Evolutionary conservation across 179 eudicot species (phyloP).

Genomic region (Gypsophila paniculata): DNA sequence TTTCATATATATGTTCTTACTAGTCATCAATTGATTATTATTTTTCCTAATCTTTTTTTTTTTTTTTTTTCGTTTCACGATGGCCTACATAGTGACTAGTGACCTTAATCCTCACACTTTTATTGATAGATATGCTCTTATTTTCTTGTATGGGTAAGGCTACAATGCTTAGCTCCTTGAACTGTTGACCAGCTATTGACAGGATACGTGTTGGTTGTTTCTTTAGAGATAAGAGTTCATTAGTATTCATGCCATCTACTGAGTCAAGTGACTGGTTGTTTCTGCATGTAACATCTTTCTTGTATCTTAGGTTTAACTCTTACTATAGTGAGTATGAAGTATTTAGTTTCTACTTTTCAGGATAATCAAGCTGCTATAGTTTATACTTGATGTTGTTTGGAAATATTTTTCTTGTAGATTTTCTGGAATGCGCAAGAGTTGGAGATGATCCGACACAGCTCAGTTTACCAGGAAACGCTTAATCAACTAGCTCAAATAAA

Average conservation of each 20-base stretch:
- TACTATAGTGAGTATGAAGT: background rate
- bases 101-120: no score
- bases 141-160: background rate
- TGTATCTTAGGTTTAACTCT: background rate
- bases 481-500: slow-evolving; percentile 41
- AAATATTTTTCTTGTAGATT: slow-evolving; percentile 34
- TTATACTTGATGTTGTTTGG: no score
- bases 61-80: no score
- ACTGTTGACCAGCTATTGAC: no score
- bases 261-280: background rate
- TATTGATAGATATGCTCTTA: background rate
- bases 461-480: slow-evolving; percentile 48
- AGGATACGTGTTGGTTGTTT: background rate
- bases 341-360: background rate
- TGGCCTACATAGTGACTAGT: no score
- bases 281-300: background rate
- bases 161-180: background rate
- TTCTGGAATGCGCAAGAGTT: slow-evolving; percentile 67
- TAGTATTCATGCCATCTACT: background rate
- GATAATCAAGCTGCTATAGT: no score
- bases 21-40: no score
- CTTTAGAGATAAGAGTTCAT: background rate
- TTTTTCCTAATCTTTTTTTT: no score
- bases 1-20: no score
- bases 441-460: slow-evolving; percentile 60